Percentiles rank a stretch among this genome's conserved stretches.
Conservation (phyloP, 176 grass and related monocot genomes). For the Oryza longistaminata region DNA sequence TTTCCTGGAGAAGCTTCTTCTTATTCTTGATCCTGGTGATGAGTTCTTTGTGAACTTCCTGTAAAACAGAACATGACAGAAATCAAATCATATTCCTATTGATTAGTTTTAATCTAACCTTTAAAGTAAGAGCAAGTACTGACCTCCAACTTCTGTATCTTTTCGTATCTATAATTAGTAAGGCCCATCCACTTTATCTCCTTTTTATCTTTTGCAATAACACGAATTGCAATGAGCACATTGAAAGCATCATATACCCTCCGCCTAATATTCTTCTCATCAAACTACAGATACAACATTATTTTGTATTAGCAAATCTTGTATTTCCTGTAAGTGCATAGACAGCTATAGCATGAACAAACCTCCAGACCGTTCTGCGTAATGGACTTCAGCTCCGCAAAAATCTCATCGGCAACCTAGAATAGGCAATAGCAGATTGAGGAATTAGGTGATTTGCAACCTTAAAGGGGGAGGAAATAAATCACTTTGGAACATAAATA, state of each 20-base stretch:
- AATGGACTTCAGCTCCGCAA: constrained; percentile 62
- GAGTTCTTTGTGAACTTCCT: constrained; percentile 66
- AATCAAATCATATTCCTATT: constrained; percentile 7
- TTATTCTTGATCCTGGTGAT: constrained; percentile 70
- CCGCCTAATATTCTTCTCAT: constrained; percentile 96
- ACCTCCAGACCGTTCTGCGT: constrained; percentile 64
- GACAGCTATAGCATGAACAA: constrained; percentile 26
- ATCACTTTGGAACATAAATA: not conserved
- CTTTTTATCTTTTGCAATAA: constrained; percentile 92
- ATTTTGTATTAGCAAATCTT: constrained; percentile 21
- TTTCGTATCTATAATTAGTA: constrained; percentile 60
- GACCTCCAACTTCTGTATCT: constrained; percentile 72
- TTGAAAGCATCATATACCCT: constrained; percentile 99
- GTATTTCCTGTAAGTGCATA: constrained; percentile 16
- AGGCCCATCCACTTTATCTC: constrained; percentile 96
- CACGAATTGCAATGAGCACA: constrained; percentile 86
- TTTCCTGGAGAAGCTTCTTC: constrained; percentile 70
- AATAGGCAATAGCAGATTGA: constrained; percentile 41
- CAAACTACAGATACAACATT: constrained; percentile 63
- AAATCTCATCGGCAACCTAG: constrained; percentile 94
- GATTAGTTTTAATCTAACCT: constrained; percentile 4
- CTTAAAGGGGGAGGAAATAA: constrained; percentile 4
- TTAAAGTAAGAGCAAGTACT: constrained; percentile 46
- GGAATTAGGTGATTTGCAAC: constrained; percentile 18
- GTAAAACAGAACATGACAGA: constrained; percentile 35